Evolutionary conservation across 2,329 filamentous ascomycete genomes (phyloP).

Genomic region (Alternaria brassicicola): DNA sequence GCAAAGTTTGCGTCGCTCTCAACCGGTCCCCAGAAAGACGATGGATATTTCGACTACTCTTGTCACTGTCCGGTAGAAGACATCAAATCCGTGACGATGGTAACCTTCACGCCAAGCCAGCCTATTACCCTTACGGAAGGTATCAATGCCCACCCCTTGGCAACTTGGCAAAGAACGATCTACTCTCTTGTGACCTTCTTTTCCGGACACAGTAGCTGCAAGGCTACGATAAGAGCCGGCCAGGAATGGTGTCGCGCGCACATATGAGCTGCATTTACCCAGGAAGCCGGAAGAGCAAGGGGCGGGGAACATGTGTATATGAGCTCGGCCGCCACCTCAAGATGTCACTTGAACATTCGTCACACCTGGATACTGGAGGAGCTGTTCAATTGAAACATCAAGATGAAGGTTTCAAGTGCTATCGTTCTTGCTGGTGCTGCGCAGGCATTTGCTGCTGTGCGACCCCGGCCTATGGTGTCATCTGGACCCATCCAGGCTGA

Average conservation of each 20-base stretch:
- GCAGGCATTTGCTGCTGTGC: conserved; percentile 31
- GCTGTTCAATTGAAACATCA: conserved; percentile 3
- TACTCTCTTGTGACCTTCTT: conserved; percentile 42
- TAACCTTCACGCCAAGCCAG: conserved; percentile 27
- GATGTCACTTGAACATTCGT: not conserved
- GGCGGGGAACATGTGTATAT: conserved; percentile 21
- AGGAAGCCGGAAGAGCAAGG: conserved; percentile 8
- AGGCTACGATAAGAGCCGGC: conserved; percentile 32
- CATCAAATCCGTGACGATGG: not conserved
- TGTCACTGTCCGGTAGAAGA: not conserved
- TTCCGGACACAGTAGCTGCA: conserved; percentile 34
- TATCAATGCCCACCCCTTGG: conserved; percentile 35
- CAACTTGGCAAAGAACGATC: conserved; percentile 25
- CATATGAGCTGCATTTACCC: conserved; percentile 23
- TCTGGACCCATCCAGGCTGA: conserved; percentile 51
- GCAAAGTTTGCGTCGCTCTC: not conserved
- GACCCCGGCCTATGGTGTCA: conserved; percentile 33
- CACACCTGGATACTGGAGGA: not conserved
- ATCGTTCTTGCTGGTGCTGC: conserved; percentile 33
- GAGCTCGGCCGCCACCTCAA: conserved; percentile 11
- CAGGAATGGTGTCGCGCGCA: conserved; percentile 14
- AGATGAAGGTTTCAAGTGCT: conserved; percentile 37
- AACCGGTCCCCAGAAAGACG: not conserved
- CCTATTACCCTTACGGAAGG: conserved; percentile 37
- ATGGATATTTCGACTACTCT: not conserved